These are phyloP conservation scores for Agapanthus africanus DNA, from an alignment of 106 monocot species.

Conservation along the genomic window DNA sequence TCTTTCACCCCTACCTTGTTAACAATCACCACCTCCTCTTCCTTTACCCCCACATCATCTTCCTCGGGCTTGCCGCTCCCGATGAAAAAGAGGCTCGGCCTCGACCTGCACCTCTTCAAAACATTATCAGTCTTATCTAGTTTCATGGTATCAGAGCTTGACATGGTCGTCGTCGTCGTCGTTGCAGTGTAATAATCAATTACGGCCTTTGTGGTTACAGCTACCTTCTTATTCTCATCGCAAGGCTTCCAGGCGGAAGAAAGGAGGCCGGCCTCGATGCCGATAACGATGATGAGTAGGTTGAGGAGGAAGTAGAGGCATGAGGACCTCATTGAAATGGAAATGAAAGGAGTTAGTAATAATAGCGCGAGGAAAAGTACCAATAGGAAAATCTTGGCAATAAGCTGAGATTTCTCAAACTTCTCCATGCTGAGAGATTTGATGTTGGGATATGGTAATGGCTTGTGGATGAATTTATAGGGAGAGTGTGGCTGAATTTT, in stretches of 20 bases:
- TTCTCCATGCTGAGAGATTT: conserved; percentile 17
- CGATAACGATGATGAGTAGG: conserved; percentile 57
- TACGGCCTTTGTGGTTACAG: background rate
- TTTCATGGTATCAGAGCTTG: background rate
- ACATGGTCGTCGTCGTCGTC: background rate
- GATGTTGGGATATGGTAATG: background rate
- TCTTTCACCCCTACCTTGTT: conserved; percentile 8
- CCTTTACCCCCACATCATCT: conserved; percentile 7
- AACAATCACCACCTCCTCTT: conserved; percentile 7
- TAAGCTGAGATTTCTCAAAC: conserved; percentile 28
- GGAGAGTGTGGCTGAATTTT: background rate
- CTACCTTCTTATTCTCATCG: conserved; percentile 20
- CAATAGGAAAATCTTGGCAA: conserved; percentile 37
- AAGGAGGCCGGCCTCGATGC: conserved; percentile 56
- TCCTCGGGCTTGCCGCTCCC: conserved; percentile 20
- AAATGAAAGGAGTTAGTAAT: conserved; percentile 40
- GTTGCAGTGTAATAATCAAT: background rate
- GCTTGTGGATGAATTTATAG: conserved; percentile 4
- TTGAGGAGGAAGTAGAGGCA: conserved; percentile 83
- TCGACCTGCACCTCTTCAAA: conserved; percentile 49
- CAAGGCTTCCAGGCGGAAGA: conserved; percentile 12
- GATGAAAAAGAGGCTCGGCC: conserved; percentile 78
- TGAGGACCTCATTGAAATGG: conserved; percentile 38
- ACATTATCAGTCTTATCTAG: background rate
- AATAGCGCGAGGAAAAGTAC: conserved; percentile 36